phyloP scores from a whole-genome alignment of 768 basidiomycete species.

The Suillus lakei region DNA sequence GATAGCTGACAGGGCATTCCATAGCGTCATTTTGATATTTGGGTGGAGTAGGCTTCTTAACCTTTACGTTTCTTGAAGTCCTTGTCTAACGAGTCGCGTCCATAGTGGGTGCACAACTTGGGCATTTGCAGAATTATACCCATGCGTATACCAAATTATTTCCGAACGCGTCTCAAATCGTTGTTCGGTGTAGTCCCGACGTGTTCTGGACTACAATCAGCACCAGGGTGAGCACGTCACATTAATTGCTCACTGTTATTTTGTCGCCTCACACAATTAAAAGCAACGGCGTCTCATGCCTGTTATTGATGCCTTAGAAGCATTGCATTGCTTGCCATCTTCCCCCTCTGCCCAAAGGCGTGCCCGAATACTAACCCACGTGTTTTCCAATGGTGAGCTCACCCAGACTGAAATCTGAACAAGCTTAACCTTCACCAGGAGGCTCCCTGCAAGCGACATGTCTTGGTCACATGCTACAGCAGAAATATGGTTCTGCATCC shows the following conservation, averaged over 20 bases:
- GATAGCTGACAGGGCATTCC: not conserved
- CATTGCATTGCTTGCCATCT: constrained; percentile 25
- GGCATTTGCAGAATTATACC: constrained; percentile 29
- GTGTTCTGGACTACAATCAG: constrained; percentile 18
- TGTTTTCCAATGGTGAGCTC: constrained; percentile 32
- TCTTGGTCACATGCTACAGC: constrained; percentile 22
- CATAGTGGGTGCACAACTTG: constrained; percentile 29
- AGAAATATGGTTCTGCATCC: constrained; percentile 19
- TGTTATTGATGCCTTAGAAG: constrained; percentile 24
- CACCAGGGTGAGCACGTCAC: constrained; percentile 16
- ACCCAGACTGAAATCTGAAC: not conserved
- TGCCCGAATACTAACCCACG: constrained; percentile 31
- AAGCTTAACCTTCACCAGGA: constrained; percentile 13
- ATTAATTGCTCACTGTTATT: not conserved
- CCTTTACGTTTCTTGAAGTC: not conserved
- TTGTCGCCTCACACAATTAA: not conserved
- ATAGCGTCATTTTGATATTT: constrained; percentile 33
- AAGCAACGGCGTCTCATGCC: constrained; percentile 25
- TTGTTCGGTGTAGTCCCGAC: constrained; percentile 25
- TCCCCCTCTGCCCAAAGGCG: not conserved
- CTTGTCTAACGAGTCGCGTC: not conserved
- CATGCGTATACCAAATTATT: constrained; percentile 28
- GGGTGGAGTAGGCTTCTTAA: constrained; percentile 29
- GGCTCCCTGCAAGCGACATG: constrained; percentile 24
- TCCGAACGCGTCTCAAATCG: constrained; percentile 31